Evolutionary conservation across 805 yeast species (phyloP).

Genomic region (Suhomyces pyralidae): DNA sequence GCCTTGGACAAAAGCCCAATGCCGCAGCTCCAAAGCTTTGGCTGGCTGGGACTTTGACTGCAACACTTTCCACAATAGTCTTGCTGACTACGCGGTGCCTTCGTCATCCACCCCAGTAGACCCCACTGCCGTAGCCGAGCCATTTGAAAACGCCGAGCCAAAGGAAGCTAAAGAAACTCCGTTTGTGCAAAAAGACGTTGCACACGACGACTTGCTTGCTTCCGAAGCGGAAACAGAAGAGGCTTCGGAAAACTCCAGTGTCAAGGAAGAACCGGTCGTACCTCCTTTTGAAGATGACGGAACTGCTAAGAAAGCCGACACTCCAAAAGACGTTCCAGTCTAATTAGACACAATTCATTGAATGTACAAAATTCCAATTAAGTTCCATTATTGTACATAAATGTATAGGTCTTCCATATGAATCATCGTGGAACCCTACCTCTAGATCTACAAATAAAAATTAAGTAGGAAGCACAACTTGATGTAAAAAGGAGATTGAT

Average conservation of each 20-base stretch:
- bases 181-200: slow-evolving; percentile 3
- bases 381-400: too few relatives aligned
- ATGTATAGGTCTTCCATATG: background rate
- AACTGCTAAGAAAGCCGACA: slow-evolving; percentile 3
- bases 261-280: slow-evolving; percentile 10
- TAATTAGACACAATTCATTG: slow-evolving; percentile 5
- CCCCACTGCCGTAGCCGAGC: slow-evolving; percentile 13
- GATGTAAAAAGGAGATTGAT: too few relatives aligned
- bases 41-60: slow-evolving; percentile 90
- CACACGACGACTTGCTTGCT: slow-evolving; percentile 1
- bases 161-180: slow-evolving; percentile 27
- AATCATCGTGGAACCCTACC: background rate
- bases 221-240: slow-evolving; percentile 4
- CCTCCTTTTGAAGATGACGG: slow-evolving; percentile 12
- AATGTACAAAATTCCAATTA: too few relatives aligned
- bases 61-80: slow-evolving; percentile 44
- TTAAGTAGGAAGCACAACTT: too few relatives aligned
- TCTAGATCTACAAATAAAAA: background rate
- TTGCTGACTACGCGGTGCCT: slow-evolving; percentile 20
- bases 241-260: slow-evolving; percentile 4
- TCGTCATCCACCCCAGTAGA: slow-evolving; percentile 3
- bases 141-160: slow-evolving; percentile 9
- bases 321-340: slow-evolving; percentile 6
- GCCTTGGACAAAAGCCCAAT: slow-evolving; percentile 71
- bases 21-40: slow-evolving; percentile 59